Evolutionary conservation across 768 basidiomycete genomes (phyloP), one percentile per base, ranked within the genome.

Genomic region (Kwoniella heveanensis): DNA sequence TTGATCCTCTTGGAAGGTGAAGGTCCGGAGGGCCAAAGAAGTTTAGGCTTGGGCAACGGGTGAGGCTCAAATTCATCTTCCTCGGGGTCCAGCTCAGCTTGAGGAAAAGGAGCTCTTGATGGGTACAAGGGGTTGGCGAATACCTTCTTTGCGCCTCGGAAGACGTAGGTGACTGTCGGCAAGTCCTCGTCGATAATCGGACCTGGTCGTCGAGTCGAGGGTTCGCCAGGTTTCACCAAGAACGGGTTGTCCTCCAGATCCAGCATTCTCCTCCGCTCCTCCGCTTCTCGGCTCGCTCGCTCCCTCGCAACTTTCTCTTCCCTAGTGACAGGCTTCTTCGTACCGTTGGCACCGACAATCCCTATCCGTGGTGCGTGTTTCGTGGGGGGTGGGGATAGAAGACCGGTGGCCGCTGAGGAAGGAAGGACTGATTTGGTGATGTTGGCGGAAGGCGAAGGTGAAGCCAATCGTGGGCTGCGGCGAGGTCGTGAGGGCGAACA

Each of bases 161-260:
- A 76, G 17, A 76, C 74, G 39, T 76, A 76, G 1, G 71, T 71
- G 10, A 76, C 72, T 13, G 68, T 71, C 10, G 65, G 66, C 21
- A 64, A 26, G 32, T 65, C 58, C 24, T 67, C 63, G 52, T 73
- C 64, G 26, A 65, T 54, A 26, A 64, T 57, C 47, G 66, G 60
- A 30, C 46, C 65, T n/a, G 48, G 62, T 0, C 37, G 55, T 32
- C 55, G 58, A 19, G 48, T 56, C 0, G 61, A 60, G 2, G 39
- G 21, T 49, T 70, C 60, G 0, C 69, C 69, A 12, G 70, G 64
- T 63, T 66, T 67, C 10, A 65, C 61, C 44, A 73, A 54, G 54
- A 76, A 76, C 0, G 74, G 74, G 29, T 76, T 75, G 22, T 68
- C 65, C 7, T 68, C 67, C 10, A 57, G 56, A 57, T 75, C 73